Evolutionary conservation across 345 rosid species (phyloP).

Genomic region (Kernera saxatilis): DNA sequence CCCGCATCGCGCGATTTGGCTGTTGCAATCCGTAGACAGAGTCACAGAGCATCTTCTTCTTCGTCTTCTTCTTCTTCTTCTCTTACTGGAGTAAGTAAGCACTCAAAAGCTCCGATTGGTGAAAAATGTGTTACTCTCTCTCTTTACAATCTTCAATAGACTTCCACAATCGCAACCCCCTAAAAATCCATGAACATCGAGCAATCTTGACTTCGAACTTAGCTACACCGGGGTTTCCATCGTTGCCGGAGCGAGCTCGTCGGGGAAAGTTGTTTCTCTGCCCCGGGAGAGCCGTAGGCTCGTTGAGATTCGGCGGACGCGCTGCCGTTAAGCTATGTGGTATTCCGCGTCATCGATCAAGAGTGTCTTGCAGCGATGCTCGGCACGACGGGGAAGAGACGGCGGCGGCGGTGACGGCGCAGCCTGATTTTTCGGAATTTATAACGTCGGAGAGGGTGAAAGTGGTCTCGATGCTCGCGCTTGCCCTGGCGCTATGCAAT

Average conservation of each 20-base stretch:
- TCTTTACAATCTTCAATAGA: slow-evolving; percentile 11
- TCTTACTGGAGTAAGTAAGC: not conserved
- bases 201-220: not conserved
- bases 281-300: not conserved
- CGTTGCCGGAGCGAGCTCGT: slow-evolving; percentile 6
- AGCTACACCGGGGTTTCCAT: slow-evolving; percentile 4
- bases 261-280: slow-evolving; percentile 6
- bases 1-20: not conserved
- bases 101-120: not conserved
- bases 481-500: slow-evolving; percentile 80
- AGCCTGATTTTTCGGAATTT: slow-evolving; percentile 62
- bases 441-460: slow-evolving; percentile 92
- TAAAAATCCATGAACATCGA: slow-evolving; percentile 13
- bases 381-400: slow-evolving; percentile 5
- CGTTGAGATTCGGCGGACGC: not conserved
- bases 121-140: slow-evolving; percentile 29
- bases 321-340: slow-evolving; percentile 7
- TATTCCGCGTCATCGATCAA: slow-evolving; percentile 28
- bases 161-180: not conserved
- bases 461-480: slow-evolving; percentile 87
- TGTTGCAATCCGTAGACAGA: not conserved
- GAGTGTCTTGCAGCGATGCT: slow-evolving; percentile 48
- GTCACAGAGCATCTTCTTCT: not conserved
- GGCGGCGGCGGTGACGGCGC: slow-evolving; percentile 18
- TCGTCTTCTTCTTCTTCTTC: slow-evolving; percentile 13